These are phyloP conservation scores for Xylaria scruposa DNA, from an alignment of 495 filamentous ascomycete species.

Conservation along the genomic window DNA sequence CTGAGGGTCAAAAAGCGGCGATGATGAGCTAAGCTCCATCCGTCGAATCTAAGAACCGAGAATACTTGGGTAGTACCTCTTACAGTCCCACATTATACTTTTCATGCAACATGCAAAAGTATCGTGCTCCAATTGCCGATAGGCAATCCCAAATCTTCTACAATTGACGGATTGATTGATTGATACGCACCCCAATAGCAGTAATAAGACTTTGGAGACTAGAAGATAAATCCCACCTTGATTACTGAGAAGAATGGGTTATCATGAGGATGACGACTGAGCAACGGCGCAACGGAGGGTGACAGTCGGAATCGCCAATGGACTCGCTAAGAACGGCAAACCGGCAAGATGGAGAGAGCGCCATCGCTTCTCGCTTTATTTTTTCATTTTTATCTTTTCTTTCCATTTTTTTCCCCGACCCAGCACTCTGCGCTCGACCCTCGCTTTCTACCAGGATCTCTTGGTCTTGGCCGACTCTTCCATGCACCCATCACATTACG, in stretches of 20 bases:
- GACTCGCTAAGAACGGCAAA: slow-evolving; percentile 21
- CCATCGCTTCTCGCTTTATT: neutral
- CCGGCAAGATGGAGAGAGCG: slow-evolving; percentile 17
- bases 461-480: slow-evolving; percentile 16
- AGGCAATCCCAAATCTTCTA: neutral
- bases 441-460: slow-evolving; percentile 4
- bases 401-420: no score
- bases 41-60: neutral
- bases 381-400: no score
- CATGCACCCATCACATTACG: slow-evolving; percentile 24
- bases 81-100: neutral
- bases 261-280: neutral
- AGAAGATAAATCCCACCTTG: neutral
- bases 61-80: slow-evolving; percentile 5
- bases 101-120: neutral
- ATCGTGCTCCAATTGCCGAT: slow-evolving; percentile 3
- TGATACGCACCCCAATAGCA: neutral
- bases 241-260: slow-evolving; percentile 1
- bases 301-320: slow-evolving; percentile 30
- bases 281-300: slow-evolving; percentile 2
- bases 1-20: neutral
- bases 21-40: slow-evolving; percentile 1
- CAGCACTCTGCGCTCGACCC: neutral
- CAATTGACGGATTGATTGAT: slow-evolving; percentile 2
- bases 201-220: slow-evolving; percentile 10